phyloP scores from a whole-genome alignment of 768 basidiomycete genomes.

The Tylopilus rubrobrunneus region DNA sequence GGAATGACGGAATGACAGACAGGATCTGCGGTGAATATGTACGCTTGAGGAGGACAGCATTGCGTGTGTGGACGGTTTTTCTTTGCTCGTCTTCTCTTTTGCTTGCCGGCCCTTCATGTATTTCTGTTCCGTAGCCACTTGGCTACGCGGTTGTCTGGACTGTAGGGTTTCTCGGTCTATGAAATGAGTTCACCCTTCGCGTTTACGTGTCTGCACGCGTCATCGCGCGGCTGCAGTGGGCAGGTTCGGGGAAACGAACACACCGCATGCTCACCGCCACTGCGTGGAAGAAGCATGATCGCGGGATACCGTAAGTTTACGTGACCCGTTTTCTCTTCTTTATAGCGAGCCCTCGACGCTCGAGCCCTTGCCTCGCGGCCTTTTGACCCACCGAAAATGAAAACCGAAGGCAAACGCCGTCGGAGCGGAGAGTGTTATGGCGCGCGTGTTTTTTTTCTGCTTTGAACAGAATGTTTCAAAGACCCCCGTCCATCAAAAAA shows the following conservation, averaged over 20 bases:
- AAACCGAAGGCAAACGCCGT: constrained; percentile 11
- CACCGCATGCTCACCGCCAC: constrained; percentile 27
- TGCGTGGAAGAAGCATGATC: constrained; percentile 27
- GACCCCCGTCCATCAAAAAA: not conserved
- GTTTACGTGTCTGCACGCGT: constrained; percentile 16
- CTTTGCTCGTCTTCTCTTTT: constrained; percentile 5
- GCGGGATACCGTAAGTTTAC: constrained; percentile 30
- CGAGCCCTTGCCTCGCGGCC: constrained; percentile 13
- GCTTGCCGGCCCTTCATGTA: constrained; percentile 15
- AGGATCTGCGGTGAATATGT: constrained; percentile 28
- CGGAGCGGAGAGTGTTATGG: constrained; percentile 3
- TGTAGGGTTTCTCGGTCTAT: constrained; percentile 10
- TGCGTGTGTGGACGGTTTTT: constrained; percentile 1
- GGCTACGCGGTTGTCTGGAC: constrained; percentile 15
- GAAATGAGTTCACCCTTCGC: constrained; percentile 8
- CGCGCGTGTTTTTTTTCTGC: too few species aligned
- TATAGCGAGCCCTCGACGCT: not conserved
- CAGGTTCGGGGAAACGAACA: not conserved
- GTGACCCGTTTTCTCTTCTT: constrained; percentile 4
- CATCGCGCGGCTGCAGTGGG: constrained; percentile 4
- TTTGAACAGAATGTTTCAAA: too few species aligned
- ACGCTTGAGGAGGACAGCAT: constrained; percentile 6
- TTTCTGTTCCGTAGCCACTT: constrained; percentile 6
- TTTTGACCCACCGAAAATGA: not conserved
- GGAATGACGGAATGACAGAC: constrained; percentile 19